Evolutionary conservation across 192 early-diverging fungal genomes (phyloP).

Genomic region (Ramicandelaber brevisporus): DNA sequence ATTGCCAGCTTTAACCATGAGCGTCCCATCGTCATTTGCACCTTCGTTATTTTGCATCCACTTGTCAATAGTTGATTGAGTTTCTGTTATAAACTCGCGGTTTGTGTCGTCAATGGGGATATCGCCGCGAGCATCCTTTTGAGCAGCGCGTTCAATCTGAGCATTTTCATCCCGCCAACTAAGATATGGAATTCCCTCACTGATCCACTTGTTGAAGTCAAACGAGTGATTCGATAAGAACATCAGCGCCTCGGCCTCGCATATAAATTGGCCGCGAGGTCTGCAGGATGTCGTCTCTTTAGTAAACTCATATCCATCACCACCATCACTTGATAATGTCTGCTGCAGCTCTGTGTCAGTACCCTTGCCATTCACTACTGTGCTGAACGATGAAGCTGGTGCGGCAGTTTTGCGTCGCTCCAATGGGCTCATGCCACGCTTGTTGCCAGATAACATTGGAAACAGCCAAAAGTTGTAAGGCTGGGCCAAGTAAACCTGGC

Average conservation of each 20-base stretch:
- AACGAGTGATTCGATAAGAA: slow-evolving; percentile 57
- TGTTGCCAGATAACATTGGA: slow-evolving; percentile 23
- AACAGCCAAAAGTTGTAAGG: slow-evolving; percentile 86
- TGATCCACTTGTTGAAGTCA: slow-evolving; percentile 78
- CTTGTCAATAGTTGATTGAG: slow-evolving; percentile 2
- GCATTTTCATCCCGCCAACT: too few species aligned
- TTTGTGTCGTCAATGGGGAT: slow-evolving; percentile 24
- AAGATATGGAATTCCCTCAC: slow-evolving; percentile 48
- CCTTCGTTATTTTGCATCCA: slow-evolving; percentile 16
- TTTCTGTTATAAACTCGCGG: slow-evolving; percentile 15
- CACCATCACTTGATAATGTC: too few species aligned
- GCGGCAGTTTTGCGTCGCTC: too few species aligned
- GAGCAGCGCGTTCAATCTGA: too few species aligned
- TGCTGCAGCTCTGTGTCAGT: too few species aligned
- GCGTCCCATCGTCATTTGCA: slow-evolving; percentile 6
- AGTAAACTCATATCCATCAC: too few species aligned
- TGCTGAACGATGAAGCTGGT: too few species aligned
- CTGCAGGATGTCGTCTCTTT: too few species aligned
- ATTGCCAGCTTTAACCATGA: too few species aligned
- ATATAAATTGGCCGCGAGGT: slow-evolving; percentile 14
- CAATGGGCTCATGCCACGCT: slow-evolving; percentile 5
- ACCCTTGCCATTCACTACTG: neutral
- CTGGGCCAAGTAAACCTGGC: slow-evolving; percentile 30
- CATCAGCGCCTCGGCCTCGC: slow-evolving; percentile 26
- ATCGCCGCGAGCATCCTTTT: slow-evolving; percentile 4